Percentiles rank a stretch among this genome's conserved stretches.
Conservation (phyloP, 2,329 filamentous ascomycete species). For the Scedosporium apiospermum region DNA sequence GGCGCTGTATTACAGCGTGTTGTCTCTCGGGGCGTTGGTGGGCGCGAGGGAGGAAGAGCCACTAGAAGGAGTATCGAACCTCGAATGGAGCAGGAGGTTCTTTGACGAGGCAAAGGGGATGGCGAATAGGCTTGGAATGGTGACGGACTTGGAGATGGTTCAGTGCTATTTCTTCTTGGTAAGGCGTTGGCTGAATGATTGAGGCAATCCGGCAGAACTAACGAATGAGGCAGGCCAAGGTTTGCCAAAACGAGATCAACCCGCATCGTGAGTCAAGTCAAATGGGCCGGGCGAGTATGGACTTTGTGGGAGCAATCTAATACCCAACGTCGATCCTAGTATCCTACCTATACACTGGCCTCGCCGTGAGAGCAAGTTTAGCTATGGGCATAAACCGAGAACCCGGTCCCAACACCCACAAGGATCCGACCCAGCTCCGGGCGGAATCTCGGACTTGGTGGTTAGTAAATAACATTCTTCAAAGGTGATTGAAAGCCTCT, state of each 20-base stretch:
- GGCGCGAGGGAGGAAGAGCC: conserved; percentile 31
- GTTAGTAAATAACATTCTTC: conserved; percentile 17
- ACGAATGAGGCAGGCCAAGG: conserved; percentile 26
- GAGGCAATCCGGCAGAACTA: neutral
- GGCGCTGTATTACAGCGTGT: conserved; percentile 34
- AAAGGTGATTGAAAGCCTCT: too few relatives aligned
- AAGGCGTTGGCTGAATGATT: neutral
- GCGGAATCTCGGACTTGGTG: conserved; percentile 36
- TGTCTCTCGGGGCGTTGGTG: conserved; percentile 35
- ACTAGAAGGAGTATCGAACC: conserved; percentile 30
- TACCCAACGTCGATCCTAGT: conserved; percentile 10
- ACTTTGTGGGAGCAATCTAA: neutral
- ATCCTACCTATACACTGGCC: conserved; percentile 38
- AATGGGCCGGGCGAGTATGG: neutral
- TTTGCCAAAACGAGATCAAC: conserved; percentile 39
- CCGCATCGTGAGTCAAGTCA: conserved; percentile 27
- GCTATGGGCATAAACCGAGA: conserved; percentile 38
- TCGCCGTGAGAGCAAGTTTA: conserved; percentile 35
- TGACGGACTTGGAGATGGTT: conserved; percentile 36
- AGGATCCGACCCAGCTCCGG: conserved; percentile 19
- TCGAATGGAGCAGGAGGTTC: conserved; percentile 35
- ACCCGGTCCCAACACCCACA: conserved; percentile 17
- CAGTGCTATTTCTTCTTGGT: conserved; percentile 37
- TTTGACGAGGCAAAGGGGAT: conserved; percentile 30
- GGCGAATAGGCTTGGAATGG: conserved; percentile 28